These are phyloP conservation scores for Tetrapisispora nanseiensis DNA, from an alignment of 805 yeast genomes.

Conservation along the genomic window DNA sequence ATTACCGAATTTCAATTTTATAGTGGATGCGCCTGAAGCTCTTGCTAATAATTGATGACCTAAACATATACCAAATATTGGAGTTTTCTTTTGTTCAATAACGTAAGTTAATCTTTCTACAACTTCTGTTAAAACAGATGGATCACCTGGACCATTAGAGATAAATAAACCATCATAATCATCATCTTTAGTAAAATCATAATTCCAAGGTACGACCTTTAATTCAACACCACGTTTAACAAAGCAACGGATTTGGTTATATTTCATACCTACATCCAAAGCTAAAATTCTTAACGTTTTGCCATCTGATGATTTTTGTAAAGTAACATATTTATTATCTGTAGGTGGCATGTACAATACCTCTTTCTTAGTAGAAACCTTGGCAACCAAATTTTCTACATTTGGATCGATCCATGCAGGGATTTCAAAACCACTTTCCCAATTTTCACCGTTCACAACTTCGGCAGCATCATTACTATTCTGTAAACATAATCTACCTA, in stretches of 20 bases:
- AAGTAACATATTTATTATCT: slow-evolving; percentile 27
- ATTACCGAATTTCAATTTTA: slow-evolving; percentile 93
- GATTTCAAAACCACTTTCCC: slow-evolving; percentile 56
- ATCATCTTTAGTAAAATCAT: slow-evolving; percentile 68
- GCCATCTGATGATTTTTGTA: slow-evolving; percentile 60
- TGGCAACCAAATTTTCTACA: slow-evolving; percentile 79
- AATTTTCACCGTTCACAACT: slow-evolving; percentile 32
- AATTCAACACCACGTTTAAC: slow-evolving; percentile 93
- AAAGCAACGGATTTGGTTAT: slow-evolving; percentile 94
- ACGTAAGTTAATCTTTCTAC: slow-evolving; percentile 50
- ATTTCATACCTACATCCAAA: slow-evolving; percentile 96
- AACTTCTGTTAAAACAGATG: slow-evolving; percentile 67
- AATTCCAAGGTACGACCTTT: slow-evolving; percentile 91
- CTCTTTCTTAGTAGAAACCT: slow-evolving; percentile 74
- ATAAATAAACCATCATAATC: slow-evolving; percentile 86
- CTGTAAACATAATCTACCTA: slow-evolving; percentile 77
- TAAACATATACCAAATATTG: slow-evolving; percentile 94
- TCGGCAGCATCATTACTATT: slow-evolving; percentile 29
- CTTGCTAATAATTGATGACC: slow-evolving; percentile 96
- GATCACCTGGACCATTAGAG: slow-evolving; percentile 99
- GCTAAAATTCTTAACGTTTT: slow-evolving; percentile 75
- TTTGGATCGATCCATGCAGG: slow-evolving; percentile 95
- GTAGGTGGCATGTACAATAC: slow-evolving; percentile 63
- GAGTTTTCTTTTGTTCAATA: slow-evolving; percentile 60
- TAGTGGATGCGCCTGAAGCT: slow-evolving; percentile 89